Percentiles rank a stretch among this genome's conserved stretches.
Evolutionary conservation across 257 asterid genomes (phyloP).

Genomic region (Solanum arcanum): DNA sequence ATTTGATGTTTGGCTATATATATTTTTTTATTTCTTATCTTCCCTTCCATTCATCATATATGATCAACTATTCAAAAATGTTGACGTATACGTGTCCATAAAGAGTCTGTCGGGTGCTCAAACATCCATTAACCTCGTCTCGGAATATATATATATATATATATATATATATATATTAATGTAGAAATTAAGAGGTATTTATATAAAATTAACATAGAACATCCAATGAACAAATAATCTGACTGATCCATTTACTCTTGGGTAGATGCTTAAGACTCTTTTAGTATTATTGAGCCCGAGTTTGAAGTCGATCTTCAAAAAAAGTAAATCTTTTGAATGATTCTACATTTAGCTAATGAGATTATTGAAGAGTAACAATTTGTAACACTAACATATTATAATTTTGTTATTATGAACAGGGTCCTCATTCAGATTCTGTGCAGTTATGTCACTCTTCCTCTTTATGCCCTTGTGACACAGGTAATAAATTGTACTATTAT

Average conservation of each 20-base stretch:
- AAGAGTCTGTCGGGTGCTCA: too few species aligned
- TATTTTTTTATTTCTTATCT: neutral
- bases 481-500: constrained; percentile 14
- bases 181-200: too few species aligned
- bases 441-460: constrained; percentile 90
- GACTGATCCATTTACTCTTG: too few species aligned
- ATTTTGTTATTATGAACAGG: constrained; percentile 17
- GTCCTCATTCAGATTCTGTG: constrained; percentile 67
- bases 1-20: neutral
- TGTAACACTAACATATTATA: neutral
- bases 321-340: neutral
- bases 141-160: too few species aligned
- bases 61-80: neutral
- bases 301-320: neutral
- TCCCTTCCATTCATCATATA: neutral
- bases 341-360: neutral
- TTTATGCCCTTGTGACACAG: constrained; percentile 94
- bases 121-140: too few species aligned
- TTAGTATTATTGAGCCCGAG: too few species aligned
- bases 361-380: neutral
- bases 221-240: too few species aligned
- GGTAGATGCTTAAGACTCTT: too few species aligned
- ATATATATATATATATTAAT: too few species aligned
- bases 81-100: neutral
- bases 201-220: too few species aligned